Conservation (phyloP, 2,329 filamentous ascomycete species). For the Fusarium annulatum region DNA sequence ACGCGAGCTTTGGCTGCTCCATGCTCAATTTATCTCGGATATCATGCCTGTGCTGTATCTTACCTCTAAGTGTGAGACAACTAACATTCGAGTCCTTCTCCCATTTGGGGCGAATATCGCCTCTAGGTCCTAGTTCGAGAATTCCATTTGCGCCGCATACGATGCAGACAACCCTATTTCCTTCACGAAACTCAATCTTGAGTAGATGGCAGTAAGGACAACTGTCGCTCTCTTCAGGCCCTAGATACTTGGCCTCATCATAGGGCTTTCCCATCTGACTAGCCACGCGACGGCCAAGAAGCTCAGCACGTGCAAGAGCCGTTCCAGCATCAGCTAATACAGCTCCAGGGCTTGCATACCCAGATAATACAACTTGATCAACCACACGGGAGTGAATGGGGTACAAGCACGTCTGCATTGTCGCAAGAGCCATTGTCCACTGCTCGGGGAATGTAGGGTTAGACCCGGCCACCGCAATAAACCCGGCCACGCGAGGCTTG, state of each 20-base stretch:
- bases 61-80: not conserved
- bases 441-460: not conserved
- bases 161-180: not conserved
- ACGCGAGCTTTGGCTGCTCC: not conserved
- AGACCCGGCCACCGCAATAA: not conserved
- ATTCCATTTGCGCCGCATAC: not conserved
- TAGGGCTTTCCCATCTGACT: not conserved
- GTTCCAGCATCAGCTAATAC: not conserved
- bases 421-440: not conserved
- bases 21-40: not conserved
- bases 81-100: not conserved
- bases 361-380: not conserved
- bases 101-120: not conserved
- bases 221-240: rapidly evolving
- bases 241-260: not conserved
- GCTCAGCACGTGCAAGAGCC: not conserved
- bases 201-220: not conserved
- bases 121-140: rapidly evolving
- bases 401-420: not conserved
- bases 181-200: not conserved
- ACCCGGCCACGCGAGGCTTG: not conserved
- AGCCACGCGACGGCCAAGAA: not conserved
- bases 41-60: not conserved
- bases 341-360: not conserved
- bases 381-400: not conserved